Base-by-base conservation (phyloP, 2,329 filamentous ascomycete genomes). In the Phaeosphaeriaceae sp. region DNA sequence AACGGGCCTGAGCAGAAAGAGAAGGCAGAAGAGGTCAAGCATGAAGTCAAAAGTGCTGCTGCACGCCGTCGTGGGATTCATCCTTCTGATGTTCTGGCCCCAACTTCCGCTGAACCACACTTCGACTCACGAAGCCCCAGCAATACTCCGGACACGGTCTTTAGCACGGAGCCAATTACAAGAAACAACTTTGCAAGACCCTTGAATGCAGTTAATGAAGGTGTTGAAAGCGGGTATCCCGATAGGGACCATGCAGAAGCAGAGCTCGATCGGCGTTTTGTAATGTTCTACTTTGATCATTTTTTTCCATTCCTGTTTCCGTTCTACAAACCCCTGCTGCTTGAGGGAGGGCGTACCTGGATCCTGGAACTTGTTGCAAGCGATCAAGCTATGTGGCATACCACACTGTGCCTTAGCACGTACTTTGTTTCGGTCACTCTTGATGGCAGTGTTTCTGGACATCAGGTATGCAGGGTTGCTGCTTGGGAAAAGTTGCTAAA, bases 291-390 rank as follows among this genome's bases (percentile, higher is more conserved):
- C 67, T 78, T 89, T 47, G 87, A 89, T 70, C 83, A 86, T 61
- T 80, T 88, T 20, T 83, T 89, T 60, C 86, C 87, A 1, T 85
- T 88, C 62, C 75, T 89, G 1, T 89, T 86, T 67, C 88, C 88
- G 2, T 86, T 88, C 69, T 89, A 89, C 72, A 81, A 81, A 2
- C 87, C 87, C 0, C 78, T 80, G 2, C 68, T 87, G 6, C 77
- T 85, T 3, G 78, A 84, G 55, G 83, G 85, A n/a, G 87, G 86
- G 15, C 82, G 84, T 49, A 82, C 84, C 24, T 89, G 87, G 87
- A 78, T 89, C 25, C 76, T 89, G 36, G 82, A 84, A 27, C 76
- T 86, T 44, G 77, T 89, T 10, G 80, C 85, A 54, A 82, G 80
- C 58, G 88, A 86, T 84, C 61, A 61, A 7, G 63, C 61, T 15